Percentiles rank a stretch among this genome's conserved stretches.
Evolutionary conservation across 1,139 yeast species (phyloP).

Genomic region (Nakaseomyces nivariensis): DNA sequence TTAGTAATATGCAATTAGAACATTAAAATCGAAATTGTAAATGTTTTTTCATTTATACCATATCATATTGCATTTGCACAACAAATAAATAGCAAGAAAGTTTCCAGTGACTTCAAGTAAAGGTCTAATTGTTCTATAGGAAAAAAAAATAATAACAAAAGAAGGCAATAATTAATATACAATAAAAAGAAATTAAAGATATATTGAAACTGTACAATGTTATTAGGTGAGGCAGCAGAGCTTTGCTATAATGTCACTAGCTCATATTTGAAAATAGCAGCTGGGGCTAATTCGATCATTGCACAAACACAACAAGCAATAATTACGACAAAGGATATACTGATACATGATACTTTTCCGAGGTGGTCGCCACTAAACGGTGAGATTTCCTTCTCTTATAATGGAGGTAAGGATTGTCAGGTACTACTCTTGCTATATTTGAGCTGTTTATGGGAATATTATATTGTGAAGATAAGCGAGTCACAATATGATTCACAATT

Average conservation of each 20-base stretch:
- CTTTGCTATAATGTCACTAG: conserved; percentile 23
- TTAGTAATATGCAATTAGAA: too few species aligned
- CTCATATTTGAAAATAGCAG: conserved; percentile 16
- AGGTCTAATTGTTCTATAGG: too few species aligned
- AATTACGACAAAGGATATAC: conserved; percentile 13
- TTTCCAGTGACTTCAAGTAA: too few species aligned
- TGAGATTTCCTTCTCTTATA: conserved; percentile 28
- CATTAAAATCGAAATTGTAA: too few species aligned
- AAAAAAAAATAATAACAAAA: too few species aligned
- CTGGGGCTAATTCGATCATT: conserved; percentile 12
- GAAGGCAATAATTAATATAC: too few species aligned
- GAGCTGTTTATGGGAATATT: conserved; percentile 28
- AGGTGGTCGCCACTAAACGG: conserved; percentile 26
- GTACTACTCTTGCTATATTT: conserved; percentile 26
- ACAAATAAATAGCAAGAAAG: too few species aligned
- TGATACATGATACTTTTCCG: conserved; percentile 22
- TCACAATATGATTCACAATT: conserved; percentile 18
- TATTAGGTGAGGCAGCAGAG: conserved; percentile 17
- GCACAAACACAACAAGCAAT: conserved; percentile 25
- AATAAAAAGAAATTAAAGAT: too few species aligned
- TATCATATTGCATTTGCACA: too few species aligned
- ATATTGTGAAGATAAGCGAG: conserved; percentile 8
- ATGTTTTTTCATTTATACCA: too few species aligned
- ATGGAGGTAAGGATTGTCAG: conserved; percentile 32
- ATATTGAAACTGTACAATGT: conserved; percentile 4